Evolutionary conservation across 169 alveolate genomes (phyloP).

Genomic region (Eimeria acervulina): DNA sequence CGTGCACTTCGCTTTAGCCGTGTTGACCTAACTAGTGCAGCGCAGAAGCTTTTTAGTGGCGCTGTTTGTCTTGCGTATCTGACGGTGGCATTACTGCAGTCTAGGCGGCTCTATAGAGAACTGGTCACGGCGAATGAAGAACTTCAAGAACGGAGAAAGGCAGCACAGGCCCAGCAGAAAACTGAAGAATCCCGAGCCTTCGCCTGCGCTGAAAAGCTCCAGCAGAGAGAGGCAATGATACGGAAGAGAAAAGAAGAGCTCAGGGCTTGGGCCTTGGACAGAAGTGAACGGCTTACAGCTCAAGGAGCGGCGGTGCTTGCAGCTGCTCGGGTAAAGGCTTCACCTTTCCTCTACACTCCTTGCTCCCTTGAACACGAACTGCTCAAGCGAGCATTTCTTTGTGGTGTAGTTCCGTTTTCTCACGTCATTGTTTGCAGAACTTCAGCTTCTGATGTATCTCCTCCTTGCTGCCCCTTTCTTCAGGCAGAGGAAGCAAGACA

Average conservation of each 20-base stretch:
- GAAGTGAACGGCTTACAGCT: slow-evolving; percentile 57
- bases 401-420: not conserved
- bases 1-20: too few relatives aligned
- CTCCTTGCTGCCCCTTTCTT: not conserved
- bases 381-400: not conserved
- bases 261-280: slow-evolving; percentile 52
- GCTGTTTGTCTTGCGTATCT: not conserved
- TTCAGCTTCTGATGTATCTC: not conserved
- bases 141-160: slow-evolving; percentile 22
- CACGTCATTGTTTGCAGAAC: not conserved
- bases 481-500: slow-evolving; percentile 50
- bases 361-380: not conserved
- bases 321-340: slow-evolving; percentile 45
- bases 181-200: slow-evolving; percentile 45
- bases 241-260: slow-evolving; percentile 47
- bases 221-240: slow-evolving; percentile 49
- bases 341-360: not conserved
- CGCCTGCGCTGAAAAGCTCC: slow-evolving; percentile 62
- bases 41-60: not conserved
- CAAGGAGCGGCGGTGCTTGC: slow-evolving; percentile 67
- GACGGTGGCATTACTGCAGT: slow-evolving; percentile 42
- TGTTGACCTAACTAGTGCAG: not conserved
- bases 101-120: slow-evolving; percentile 30
- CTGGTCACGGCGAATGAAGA: slow-evolving; percentile 45
- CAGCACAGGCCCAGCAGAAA: slow-evolving; percentile 33